phyloP scores from a whole-genome alignment of 441 rosid genomes.

The Eruca vesicaria region DNA sequence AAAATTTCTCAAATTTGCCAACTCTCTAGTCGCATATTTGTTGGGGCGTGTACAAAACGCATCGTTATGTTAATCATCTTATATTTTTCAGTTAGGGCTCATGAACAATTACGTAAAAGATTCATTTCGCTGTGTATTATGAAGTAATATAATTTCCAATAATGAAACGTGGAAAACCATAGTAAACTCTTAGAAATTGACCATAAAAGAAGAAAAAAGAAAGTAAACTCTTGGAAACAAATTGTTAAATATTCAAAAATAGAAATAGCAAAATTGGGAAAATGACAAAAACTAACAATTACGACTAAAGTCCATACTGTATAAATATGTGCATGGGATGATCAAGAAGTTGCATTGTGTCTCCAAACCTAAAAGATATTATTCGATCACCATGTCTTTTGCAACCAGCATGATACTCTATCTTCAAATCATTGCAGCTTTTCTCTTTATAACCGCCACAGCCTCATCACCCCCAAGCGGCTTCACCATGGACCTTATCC shows the following conservation, averaged over 20 bases:
- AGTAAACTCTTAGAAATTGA: no score
- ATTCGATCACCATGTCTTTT: constrained; percentile 2
- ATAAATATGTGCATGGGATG: constrained; percentile 2
- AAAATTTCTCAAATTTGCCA: no score
- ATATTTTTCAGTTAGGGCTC: no score
- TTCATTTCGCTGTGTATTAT: no score
- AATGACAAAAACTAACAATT: not conserved
- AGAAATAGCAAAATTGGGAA: not conserved
- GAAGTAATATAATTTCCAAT: no score
- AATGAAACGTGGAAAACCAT: no score
- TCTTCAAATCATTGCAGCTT: not conserved
- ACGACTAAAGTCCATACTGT: not conserved
- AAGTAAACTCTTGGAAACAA: not conserved
- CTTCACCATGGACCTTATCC: constrained; percentile 22
- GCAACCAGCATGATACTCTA: not conserved
- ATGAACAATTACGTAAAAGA: no score
- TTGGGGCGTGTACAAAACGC: no score
- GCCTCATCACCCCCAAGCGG: constrained; percentile 16
- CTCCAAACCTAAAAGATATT: not conserved
- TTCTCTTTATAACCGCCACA: not conserved
- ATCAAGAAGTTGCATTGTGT: not conserved
- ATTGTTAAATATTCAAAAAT: not conserved
- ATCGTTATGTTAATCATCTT: no score
- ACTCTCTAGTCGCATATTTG: no score
- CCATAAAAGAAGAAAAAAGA: no score